Percentiles rank a stretch among this genome's conserved stretches.
phyloP scores from a whole-genome alignment of 441 rosid species.

The Corymbia calophylla region DNA sequence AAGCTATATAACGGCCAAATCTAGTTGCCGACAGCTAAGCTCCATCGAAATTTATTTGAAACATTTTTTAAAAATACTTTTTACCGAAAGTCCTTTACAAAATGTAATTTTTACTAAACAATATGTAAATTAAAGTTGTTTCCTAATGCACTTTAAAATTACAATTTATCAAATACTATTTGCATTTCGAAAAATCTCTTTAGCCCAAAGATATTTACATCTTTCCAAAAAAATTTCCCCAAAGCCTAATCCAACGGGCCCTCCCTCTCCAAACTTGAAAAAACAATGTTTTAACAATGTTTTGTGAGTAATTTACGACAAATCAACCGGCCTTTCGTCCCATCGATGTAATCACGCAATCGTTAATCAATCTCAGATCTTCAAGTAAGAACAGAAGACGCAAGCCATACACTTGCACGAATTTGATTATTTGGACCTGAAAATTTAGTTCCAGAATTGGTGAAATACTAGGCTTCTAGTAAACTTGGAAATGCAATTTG shows the following conservation, averaged over 20 bases:
- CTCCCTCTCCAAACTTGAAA: neutral
- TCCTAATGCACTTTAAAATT: no score
- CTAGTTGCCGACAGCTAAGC: no score
- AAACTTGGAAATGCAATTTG: neutral
- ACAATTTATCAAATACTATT: no score
- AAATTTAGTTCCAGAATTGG: neutral
- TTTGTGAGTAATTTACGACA: neutral
- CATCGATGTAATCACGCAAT: neutral
- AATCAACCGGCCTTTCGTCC: neutral
- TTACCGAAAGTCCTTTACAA: neutral
- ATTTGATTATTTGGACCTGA: neutral
- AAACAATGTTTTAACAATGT: neutral
- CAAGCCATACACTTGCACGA: neutral
- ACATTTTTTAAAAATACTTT: no score
- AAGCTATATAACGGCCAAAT: no score
- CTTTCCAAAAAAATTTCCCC: neutral
- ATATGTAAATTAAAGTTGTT: no score
- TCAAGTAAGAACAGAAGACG: neutral
- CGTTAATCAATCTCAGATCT: neutral
- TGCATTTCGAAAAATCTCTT: no score
- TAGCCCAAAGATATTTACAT: no score
- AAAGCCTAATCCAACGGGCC: neutral
- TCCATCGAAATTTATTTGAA: no score
- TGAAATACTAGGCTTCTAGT: neutral
- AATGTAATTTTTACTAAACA: neutral